Conservation (phyloP, 1,139 yeast genomes). For the Debaryomyces fabryi region DNA sequence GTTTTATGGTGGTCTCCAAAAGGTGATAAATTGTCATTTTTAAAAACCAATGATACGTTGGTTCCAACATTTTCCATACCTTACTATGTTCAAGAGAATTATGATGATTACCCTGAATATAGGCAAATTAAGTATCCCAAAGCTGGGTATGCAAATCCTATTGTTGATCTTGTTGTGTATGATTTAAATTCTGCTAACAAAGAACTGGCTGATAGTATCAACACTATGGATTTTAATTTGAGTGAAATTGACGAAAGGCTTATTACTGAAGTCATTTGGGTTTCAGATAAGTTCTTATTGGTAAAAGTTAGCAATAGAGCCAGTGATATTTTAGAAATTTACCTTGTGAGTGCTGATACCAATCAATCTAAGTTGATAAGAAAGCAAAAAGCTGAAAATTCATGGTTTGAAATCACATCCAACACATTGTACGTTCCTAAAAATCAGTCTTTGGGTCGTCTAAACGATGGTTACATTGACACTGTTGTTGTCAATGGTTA, state of each 20-base stretch:
- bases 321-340: constrained; percentile 45
- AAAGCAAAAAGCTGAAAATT: constrained; percentile 39
- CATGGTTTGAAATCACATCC: constrained; percentile 82
- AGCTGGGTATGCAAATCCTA: constrained; percentile 49
- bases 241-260: constrained; percentile 31
- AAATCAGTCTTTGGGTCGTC: constrained; percentile 45
- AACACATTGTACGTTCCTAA: constrained; percentile 72
- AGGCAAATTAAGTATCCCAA: constrained; percentile 47
- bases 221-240: constrained; percentile 26
- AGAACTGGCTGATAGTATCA: constrained; percentile 4
- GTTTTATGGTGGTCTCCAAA: constrained; percentile 64
- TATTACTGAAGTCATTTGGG: constrained; percentile 50
- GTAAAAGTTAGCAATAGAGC: constrained; percentile 49
- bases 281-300: constrained; percentile 34
- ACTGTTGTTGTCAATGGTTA: constrained; percentile 55
- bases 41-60: constrained; percentile 52
- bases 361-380: constrained; percentile 37
- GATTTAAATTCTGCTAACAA: constrained; percentile 21
- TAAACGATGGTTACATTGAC: constrained; percentile 56
- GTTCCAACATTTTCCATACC: constrained; percentile 58
- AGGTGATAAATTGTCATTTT: constrained; percentile 49
- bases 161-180: constrained; percentile 41
- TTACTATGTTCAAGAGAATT: constrained; percentile 53
- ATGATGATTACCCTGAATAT: constrained; percentile 45
- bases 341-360: constrained; percentile 36